phyloP scores from a whole-genome alignment of 768 basidiomycete genomes.

The Psilocybe sp. region DNA sequence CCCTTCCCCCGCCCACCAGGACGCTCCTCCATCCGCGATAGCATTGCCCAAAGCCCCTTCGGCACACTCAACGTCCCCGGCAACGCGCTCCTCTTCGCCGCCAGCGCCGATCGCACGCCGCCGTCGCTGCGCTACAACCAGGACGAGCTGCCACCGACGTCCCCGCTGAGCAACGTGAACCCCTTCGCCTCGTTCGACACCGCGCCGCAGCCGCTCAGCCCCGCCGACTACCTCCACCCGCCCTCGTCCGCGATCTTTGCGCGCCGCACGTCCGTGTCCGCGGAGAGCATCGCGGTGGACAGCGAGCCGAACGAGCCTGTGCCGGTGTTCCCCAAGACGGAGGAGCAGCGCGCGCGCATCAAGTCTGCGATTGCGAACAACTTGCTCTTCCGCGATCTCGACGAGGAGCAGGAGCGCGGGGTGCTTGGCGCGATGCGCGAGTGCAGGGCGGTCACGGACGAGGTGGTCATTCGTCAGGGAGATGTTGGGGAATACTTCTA shows the following conservation, averaged over 20 bases:
- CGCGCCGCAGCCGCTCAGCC: slow-evolving; percentile 42
- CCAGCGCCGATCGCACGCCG: slow-evolving; percentile 44
- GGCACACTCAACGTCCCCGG: slow-evolving; percentile 79
- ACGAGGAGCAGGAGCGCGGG: slow-evolving; percentile 92
- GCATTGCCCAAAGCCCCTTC: slow-evolving; percentile 66
- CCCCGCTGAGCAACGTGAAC: slow-evolving; percentile 49
- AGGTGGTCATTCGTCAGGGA: slow-evolving; percentile 95
- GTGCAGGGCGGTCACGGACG: slow-evolving; percentile 60
- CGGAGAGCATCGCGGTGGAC: slow-evolving; percentile 91
- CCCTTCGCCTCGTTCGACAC: slow-evolving; percentile 55
- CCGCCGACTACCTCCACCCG: slow-evolving; percentile 68
- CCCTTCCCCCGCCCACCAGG: slow-evolving; percentile 52
- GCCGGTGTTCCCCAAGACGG: slow-evolving; percentile 75
- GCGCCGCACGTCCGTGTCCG: slow-evolving; percentile 91
- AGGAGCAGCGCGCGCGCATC: slow-evolving; percentile 85
- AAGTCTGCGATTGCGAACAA: slow-evolving; percentile 83
- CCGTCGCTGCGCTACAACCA: slow-evolving; percentile 61
- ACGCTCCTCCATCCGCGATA: slow-evolving; percentile 52
- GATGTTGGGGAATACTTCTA: slow-evolving; percentile 98
- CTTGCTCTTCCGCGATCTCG: slow-evolving; percentile 94
- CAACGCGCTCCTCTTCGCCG: slow-evolving; percentile 56
- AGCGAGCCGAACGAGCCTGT: slow-evolving; percentile 61
- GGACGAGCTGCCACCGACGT: slow-evolving; percentile 59
- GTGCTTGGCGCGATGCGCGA: slow-evolving; percentile 97
- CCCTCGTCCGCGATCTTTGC: slow-evolving; percentile 80